Evolutionary conservation across 345 rosid species (phyloP), one percentile per base, ranked within the genome.

Genomic region (Eucalyptus camaldulensis): DNA sequence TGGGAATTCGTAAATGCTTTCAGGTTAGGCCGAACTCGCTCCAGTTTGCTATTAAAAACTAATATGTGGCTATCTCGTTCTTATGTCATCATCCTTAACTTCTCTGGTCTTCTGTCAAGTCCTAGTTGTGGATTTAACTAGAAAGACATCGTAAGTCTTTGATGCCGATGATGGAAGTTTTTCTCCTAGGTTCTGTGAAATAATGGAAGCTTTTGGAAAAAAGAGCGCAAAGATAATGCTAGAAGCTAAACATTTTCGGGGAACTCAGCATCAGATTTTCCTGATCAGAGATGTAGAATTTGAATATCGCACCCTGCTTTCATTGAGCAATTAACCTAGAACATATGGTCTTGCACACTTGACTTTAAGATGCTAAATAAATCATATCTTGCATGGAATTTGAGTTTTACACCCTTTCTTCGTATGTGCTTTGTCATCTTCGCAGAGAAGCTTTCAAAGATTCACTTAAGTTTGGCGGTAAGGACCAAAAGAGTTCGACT

Each of bases 401-500:
- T 2, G 40, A 65, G 76, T 65, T n/a, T 31, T 15, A 65, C 33
- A 13, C 83, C 83, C 27, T 37, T 72, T 37, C 83, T 76, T 40
- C 83, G 6, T 76, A 21, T 3, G 15, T 19, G 47, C 83, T 10
- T 76, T 37, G 47, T 40, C 43, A 3, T 58, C n/a, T 45, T 60
- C 7, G 47, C 62, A 69, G 88, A 69, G 88, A 69, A 81, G 88
- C 88, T 31, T 76, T 49, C 14, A 85, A 69, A 49, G 88, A 76
- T 5, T 85, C 47, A 31, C 69, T 10, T 25, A 92, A 93, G 92
- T 95, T 95, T 85, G 95, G 93, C 43, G 91, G 94, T 67, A 92
- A 91, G 40, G 93, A 90, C 45, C 51, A 94, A 92, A n/a, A 58
- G 33, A 92, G 92, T 80, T 89, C 91, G 47, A 21, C 15, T 76